Conservation (phyloP, 1,284 basidiomycete species). For the Trametes hirsuta region DNA sequence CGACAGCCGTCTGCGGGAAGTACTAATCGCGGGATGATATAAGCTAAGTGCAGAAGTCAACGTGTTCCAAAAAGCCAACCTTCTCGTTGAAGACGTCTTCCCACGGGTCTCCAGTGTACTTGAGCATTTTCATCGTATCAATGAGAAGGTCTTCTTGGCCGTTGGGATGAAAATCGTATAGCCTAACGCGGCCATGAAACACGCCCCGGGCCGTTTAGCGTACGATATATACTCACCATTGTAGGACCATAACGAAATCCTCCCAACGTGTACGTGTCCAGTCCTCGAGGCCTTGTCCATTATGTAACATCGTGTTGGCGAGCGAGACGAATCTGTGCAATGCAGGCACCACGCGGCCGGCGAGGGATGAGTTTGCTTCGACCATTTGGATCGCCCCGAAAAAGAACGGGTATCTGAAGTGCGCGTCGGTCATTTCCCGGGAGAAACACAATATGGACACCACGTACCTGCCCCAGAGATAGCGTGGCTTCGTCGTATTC, state of each 20-base stretch:
- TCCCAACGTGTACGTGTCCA: constrained; percentile 62
- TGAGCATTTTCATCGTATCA: constrained; percentile 58
- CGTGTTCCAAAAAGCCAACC: constrained; percentile 12
- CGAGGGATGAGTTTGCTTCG: constrained; percentile 49
- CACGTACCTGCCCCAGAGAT: constrained; percentile 55
- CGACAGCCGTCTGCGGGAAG: constrained; percentile 43
- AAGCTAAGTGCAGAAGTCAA: background rate
- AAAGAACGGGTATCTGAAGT: constrained; percentile 54
- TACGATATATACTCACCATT: constrained; percentile 44
- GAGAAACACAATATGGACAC: background rate
- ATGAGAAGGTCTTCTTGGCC: constrained; percentile 53
- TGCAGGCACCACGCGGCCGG: constrained; percentile 47
- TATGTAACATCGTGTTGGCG: constrained; percentile 59
- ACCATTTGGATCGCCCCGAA: constrained; percentile 59
- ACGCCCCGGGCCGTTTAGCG: too few species aligned
- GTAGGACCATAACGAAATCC: constrained; percentile 56
- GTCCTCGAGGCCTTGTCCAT: constrained; percentile 51
- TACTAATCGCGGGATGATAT: constrained; percentile 34
- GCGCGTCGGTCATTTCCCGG: background rate
- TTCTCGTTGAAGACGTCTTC: constrained; percentile 38
- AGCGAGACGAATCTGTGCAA: constrained; percentile 54
- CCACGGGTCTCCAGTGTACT: constrained; percentile 59
- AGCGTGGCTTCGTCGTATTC: constrained; percentile 53
- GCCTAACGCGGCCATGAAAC: constrained; percentile 36
- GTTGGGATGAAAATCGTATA: constrained; percentile 56